A percentile compares a stretch with the other conserved stretches of the same genome.
phyloP scores from a whole-genome alignment of 371 early-diverging fungal species.

The Paraphysoderma sedebokerense region DNA sequence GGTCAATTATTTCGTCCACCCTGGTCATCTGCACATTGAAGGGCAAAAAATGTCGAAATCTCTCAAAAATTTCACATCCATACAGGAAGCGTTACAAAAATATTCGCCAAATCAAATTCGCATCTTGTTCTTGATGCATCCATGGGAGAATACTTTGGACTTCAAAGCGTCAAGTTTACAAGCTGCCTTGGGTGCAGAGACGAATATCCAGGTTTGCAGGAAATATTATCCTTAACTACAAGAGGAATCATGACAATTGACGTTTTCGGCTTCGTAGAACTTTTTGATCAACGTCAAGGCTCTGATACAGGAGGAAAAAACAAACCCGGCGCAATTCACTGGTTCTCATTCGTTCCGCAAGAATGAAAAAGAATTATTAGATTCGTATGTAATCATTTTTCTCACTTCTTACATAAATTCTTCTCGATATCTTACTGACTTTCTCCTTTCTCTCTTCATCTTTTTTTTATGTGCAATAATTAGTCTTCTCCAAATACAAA shows the following conservation, averaged over 20 bases:
- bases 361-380: slow-evolving; percentile 41
- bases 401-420: slow-evolving; percentile 1
- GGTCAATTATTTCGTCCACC: slow-evolving; percentile 98
- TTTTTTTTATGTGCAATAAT: background rate
- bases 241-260: background rate
- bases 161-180: slow-evolving; percentile 68
- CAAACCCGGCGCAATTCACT: slow-evolving; percentile 24
- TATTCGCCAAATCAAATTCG: slow-evolving; percentile 82
- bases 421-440: too few relatives aligned
- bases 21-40: slow-evolving; percentile 97
- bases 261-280: slow-evolving; percentile 30
- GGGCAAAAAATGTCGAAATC: slow-evolving; percentile 99
- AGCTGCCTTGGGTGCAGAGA: slow-evolving; percentile 72
- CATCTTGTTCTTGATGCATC: slow-evolving; percentile 80
- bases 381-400: slow-evolving; percentile 12
- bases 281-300: slow-evolving; percentile 71
- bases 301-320: slow-evolving; percentile 36
- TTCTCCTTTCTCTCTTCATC: too few relatives aligned
- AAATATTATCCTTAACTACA: background rate
- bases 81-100: slow-evolving; percentile 62
- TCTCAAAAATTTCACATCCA: slow-evolving; percentile 90
- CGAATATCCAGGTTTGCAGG: slow-evolving; percentile 2
- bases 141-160: slow-evolving; percentile 84
- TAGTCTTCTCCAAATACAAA: slow-evolving; percentile 34
- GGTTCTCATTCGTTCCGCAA: slow-evolving; percentile 50